Percentiles rank a stretch among this genome's conserved stretches.
These are phyloP conservation scores for Elaeagnus macrophylla DNA, from an alignment of 306 rosid species.

Conservation along the genomic window DNA sequence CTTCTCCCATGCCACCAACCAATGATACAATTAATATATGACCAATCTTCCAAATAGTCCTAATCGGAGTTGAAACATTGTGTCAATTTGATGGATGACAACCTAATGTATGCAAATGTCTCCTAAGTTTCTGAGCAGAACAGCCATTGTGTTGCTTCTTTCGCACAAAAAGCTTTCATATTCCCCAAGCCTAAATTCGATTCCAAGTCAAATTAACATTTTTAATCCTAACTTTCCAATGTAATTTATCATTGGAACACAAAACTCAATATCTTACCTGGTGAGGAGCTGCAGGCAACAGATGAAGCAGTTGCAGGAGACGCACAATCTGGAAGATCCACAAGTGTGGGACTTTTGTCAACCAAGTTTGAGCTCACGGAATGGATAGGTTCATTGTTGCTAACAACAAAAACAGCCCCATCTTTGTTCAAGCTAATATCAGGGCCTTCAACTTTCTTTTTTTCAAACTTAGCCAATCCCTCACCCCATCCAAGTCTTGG, in stretches of 20 bases:
- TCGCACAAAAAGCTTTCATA: no score
- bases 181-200: no score
- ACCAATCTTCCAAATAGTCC: no score
- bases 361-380: slow-evolving; percentile 37
- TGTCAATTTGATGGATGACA: no score
- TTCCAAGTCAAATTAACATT: background rate
- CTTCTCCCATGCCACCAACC: no score
- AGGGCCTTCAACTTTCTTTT: slow-evolving; percentile 77
- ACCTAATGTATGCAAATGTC: no score
- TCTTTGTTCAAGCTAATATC: slow-evolving; percentile 47
- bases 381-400: slow-evolving; percentile 41
- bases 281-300: slow-evolving; percentile 91
- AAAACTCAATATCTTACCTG: slow-evolving; percentile 40
- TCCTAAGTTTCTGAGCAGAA: no score
- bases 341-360: slow-evolving; percentile 62
- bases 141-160: no score
- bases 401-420: slow-evolving; percentile 30
- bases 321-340: slow-evolving; percentile 60
- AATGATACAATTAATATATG: no score
- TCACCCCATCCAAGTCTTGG: slow-evolving; percentile 95
- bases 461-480: slow-evolving; percentile 96
- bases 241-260: background rate
- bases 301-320: slow-evolving; percentile 98
- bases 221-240: background rate
- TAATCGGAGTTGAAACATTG: no score